Evolutionary conservation across 2,329 filamentous ascomycete species (phyloP), one percentile per base, ranked within the genome.

Genomic region (Rhytidhysteron rufulum): DNA sequence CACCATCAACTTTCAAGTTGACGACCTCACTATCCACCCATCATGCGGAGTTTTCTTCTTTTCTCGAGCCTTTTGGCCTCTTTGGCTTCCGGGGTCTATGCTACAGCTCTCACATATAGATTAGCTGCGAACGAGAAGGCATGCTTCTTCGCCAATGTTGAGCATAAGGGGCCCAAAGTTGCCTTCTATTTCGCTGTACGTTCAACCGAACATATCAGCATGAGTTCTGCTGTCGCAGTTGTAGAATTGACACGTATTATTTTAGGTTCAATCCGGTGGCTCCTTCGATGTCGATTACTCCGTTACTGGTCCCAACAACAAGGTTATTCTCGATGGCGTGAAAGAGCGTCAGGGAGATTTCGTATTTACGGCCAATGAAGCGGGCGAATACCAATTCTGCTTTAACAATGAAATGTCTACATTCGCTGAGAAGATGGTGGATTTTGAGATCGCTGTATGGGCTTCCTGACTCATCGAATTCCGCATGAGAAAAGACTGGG

Each of bases 351-450:
- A 97, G 71, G 93, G 91, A 39, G 93, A 98, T 69, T 97, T 95
- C 62, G 93, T 98, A 48, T 98, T 98, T 68, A 95, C 90, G 0
- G 93, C 90, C 33, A 88, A 88, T 58, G 81, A 88, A 38, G 62
- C 78, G 5, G 93, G 93, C 51, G 91, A 97, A 60, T 96, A 97
- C 72, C 81, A 83, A 39, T 97, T 98, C 74, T 98, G 93, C 78
- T 98, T 98, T 75, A 86, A 90, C 71, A 98, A 98, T 62, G 86
- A 93, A 63, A 95, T 98, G 86, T 95, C 87, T 62, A 97, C 91
- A 0, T 96, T 95, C 64, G 85, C 90, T 38, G 93, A 98, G 71
- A 98, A 98, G 73, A 83, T 88, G 65, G 90, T 98, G 49, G 93
- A 98, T 67, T 96, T 98, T 61, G 93, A 98, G 72, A 95, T 98